Conservation (phyloP, 257 asterid genomes). For the Henckelia pumila region DNA sequence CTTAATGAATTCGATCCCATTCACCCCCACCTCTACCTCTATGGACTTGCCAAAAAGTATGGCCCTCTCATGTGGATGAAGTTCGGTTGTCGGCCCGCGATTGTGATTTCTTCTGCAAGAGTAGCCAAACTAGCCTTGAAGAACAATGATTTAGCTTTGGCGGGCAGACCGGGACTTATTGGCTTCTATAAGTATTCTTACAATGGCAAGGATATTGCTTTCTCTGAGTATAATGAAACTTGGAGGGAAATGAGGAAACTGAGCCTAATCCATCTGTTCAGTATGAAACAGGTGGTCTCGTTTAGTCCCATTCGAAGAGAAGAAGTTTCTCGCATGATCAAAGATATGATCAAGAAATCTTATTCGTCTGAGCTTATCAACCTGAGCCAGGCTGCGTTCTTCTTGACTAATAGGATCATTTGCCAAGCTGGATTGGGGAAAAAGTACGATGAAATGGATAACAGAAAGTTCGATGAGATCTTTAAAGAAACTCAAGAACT, state of each 20-base stretch:
- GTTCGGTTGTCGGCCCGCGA: background rate
- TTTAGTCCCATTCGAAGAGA: too few relatives aligned
- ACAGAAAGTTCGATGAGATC: too few relatives aligned
- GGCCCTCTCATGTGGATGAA: background rate
- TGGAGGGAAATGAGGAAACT: background rate
- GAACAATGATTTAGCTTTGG: slow-evolving; percentile 2
- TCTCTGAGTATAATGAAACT: background rate
- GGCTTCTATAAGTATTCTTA: background rate
- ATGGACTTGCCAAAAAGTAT: background rate
- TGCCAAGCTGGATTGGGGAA: too few relatives aligned
- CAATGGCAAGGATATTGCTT: slow-evolving; percentile 3
- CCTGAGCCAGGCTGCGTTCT: too few relatives aligned
- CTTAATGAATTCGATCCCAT: background rate
- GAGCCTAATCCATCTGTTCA: background rate
- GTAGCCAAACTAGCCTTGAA: slow-evolving; percentile 10
- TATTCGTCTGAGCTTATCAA: too few relatives aligned
- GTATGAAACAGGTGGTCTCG: background rate
- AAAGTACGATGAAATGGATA: too few relatives aligned
- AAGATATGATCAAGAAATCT: too few relatives aligned
- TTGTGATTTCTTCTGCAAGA: background rate
- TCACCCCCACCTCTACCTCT: background rate
- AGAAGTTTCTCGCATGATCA: too few relatives aligned
- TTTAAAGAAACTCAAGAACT: too few relatives aligned
- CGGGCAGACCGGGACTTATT: slow-evolving; percentile 3
- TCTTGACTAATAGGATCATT: too few relatives aligned